Conservation (phyloP, 1,284 basidiomycete species). For the Cryptococcus maquisensis region DNA sequence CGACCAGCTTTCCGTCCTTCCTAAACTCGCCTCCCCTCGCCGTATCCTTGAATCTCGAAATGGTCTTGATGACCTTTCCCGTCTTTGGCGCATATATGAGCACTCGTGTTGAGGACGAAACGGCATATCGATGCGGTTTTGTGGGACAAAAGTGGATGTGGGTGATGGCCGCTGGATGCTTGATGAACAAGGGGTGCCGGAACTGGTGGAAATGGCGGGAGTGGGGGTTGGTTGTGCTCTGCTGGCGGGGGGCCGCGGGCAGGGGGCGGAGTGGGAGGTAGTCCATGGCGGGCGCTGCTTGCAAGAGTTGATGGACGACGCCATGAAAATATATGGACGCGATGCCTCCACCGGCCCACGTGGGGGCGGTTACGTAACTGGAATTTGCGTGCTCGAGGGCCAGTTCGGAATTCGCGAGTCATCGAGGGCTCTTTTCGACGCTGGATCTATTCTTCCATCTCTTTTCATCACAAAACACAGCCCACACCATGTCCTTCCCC, state of each 20-base stretch:
- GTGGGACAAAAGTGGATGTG: slow-evolving; percentile 81
- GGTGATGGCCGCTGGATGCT: slow-evolving; percentile 90
- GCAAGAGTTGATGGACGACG: neutral
- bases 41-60: slow-evolving; percentile 94
- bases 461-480: neutral
- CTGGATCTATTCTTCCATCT: neutral
- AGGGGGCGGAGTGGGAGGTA: slow-evolving; percentile 43
- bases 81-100: slow-evolving; percentile 95
- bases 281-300: slow-evolving; percentile 34
- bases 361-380: neutral
- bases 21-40: slow-evolving; percentile 83
- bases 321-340: neutral
- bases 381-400: neutral
- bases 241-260: slow-evolving; percentile 38
- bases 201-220: slow-evolving; percentile 49
- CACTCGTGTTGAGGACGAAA: slow-evolving; percentile 88
- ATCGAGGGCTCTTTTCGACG: neutral
- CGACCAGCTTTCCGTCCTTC: slow-evolving; percentile 87
- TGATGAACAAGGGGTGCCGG: slow-evolving; percentile 57
- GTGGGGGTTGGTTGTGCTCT: slow-evolving; percentile 43
- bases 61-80: slow-evolving; percentile 91
- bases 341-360: neutral
- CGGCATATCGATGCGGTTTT: slow-evolving; percentile 87
- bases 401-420: neutral
- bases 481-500: slow-evolving; percentile 16